A percentile compares a stretch with the other conserved stretches of the same genome.
Evolutionary conservation across 495 filamentous ascomycete species (phyloP).

Genomic region (Articulospora tetracladia): DNA sequence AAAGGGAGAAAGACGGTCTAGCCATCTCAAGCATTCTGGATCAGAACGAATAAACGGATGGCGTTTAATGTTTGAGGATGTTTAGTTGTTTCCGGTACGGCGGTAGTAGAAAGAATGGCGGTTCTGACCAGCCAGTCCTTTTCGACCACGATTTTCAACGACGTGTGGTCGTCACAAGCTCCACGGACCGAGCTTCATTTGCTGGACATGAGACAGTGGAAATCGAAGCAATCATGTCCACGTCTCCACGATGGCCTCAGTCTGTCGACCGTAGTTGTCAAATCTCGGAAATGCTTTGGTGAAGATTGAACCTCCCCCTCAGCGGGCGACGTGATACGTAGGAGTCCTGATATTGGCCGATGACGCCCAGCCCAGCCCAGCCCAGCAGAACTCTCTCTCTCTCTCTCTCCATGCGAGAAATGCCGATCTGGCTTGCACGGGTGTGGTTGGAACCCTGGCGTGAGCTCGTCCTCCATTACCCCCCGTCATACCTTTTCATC

Average conservation of each 20-base stretch:
- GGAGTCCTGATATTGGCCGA: neutral
- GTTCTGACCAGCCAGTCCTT: conserved; percentile 17
- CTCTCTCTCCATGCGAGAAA: conserved; percentile 12
- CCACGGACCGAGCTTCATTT: neutral
- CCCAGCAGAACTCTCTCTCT: too few relatives aligned
- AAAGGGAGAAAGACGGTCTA: neutral
- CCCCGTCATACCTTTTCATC: conserved; percentile 1
- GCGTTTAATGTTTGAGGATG: conserved; percentile 18
- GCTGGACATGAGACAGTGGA: conserved; percentile 9
- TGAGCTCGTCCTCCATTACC: neutral
- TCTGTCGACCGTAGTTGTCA: neutral
- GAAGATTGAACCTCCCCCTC: too few relatives aligned
- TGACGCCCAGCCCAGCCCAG: neutral
- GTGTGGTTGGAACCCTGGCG: neutral
- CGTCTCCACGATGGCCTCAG: neutral
- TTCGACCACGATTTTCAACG: conserved; percentile 22
- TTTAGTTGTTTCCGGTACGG: conserved; percentile 2
- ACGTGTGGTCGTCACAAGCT: conserved; percentile 15
- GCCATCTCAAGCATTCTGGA: neutral
- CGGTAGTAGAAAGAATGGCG: conserved; percentile 7
- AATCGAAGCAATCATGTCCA: conserved; percentile 10
- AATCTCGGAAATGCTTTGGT: neutral
- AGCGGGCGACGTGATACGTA: conserved; percentile 2
- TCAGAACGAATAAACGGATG: conserved; percentile 12
- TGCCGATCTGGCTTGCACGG: conserved; percentile 14